Percentiles rank a stretch among this genome's conserved stretches.
phyloP scores from a whole-genome alignment of 768 basidiomycete species.

The Trametes cingulata region DNA sequence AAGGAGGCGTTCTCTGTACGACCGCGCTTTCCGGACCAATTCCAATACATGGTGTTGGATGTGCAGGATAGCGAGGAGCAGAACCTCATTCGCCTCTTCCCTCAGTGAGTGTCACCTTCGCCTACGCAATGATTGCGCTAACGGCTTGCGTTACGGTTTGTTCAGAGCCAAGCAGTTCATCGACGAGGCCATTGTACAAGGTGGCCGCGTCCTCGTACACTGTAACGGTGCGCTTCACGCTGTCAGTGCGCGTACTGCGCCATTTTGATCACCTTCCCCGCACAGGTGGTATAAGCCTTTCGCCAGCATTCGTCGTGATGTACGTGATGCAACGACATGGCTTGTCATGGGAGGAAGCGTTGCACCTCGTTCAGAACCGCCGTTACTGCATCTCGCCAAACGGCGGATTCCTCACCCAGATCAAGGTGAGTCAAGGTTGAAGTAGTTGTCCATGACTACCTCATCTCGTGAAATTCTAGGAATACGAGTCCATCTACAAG shows the following conservation, averaged over 20 bases:
- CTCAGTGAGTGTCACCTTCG: constrained; percentile 51
- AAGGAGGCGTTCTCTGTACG: constrained; percentile 90
- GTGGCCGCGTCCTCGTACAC: constrained; percentile 83
- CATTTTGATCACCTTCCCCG: background rate
- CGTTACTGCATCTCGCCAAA: constrained; percentile 94
- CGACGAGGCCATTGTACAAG: constrained; percentile 59
- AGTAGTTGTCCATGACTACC: background rate
- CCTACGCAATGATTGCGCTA: background rate
- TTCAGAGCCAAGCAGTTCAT: constrained; percentile 77
- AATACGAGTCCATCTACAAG: constrained; percentile 91
- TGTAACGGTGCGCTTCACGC: constrained; percentile 67
- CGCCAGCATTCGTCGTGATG: constrained; percentile 90
- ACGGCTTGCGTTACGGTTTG: background rate
- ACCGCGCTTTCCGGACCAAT: constrained; percentile 79
- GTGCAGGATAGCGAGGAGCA: constrained; percentile 94
- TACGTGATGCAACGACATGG: constrained; percentile 87
- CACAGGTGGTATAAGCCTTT: constrained; percentile 82
- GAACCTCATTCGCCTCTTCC: constrained; percentile 89
- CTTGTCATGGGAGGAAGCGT: constrained; percentile 84
- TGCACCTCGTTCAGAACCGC: constrained; percentile 86
- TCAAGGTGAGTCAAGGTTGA: constrained; percentile 58
- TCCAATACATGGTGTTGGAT: constrained; percentile 78
- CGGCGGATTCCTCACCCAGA: constrained; percentile 87
- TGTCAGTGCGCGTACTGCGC: background rate
- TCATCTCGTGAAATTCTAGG: constrained; percentile 46